Conservation (phyloP, 1,284 basidiomycete genomes). For the Coniferiporia weirii region DNA sequence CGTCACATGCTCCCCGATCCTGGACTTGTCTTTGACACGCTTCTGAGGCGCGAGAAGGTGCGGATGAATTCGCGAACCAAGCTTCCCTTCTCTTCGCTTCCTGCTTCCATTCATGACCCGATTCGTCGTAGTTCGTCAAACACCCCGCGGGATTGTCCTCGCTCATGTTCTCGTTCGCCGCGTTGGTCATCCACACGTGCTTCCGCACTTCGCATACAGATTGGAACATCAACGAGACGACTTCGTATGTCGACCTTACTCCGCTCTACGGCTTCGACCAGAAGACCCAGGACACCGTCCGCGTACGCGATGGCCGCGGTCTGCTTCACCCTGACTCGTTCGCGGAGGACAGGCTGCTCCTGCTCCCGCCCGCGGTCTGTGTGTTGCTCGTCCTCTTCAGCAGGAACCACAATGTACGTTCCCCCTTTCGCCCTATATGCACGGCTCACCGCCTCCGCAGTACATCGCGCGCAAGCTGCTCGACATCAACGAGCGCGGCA, state of each 20-base stretch:
- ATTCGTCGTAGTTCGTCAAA: constrained; percentile 48
- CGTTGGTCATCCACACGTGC: constrained; percentile 76
- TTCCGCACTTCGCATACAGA: constrained; percentile 69
- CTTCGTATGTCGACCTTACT: constrained; percentile 78
- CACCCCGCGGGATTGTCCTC: constrained; percentile 77
- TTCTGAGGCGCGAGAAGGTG: constrained; percentile 37
- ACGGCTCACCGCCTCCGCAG: constrained; percentile 22
- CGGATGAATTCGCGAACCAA: constrained; percentile 24
- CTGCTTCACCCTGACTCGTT: constrained; percentile 66
- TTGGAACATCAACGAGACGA: constrained; percentile 75
- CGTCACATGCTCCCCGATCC: constrained; percentile 67
- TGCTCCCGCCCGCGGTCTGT: constrained; percentile 46
- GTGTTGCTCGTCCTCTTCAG: constrained; percentile 47
- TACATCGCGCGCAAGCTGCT: constrained; percentile 48
- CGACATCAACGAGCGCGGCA: constrained; percentile 45
- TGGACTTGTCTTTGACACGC: constrained; percentile 71
- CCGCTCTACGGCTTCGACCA: constrained; percentile 39
- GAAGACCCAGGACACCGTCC: constrained; percentile 27
- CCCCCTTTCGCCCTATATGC: not conserved
- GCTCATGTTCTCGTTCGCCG: constrained; percentile 78
- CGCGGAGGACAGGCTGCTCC: constrained; percentile 70
- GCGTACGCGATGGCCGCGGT: constrained; percentile 58
- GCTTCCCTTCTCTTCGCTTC: not conserved
- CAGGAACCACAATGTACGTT: constrained; percentile 45
- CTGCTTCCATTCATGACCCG: not conserved